Base-by-base conservation (phyloP, 208 protist species). In the Trypanosomatidae sp. region DNA sequence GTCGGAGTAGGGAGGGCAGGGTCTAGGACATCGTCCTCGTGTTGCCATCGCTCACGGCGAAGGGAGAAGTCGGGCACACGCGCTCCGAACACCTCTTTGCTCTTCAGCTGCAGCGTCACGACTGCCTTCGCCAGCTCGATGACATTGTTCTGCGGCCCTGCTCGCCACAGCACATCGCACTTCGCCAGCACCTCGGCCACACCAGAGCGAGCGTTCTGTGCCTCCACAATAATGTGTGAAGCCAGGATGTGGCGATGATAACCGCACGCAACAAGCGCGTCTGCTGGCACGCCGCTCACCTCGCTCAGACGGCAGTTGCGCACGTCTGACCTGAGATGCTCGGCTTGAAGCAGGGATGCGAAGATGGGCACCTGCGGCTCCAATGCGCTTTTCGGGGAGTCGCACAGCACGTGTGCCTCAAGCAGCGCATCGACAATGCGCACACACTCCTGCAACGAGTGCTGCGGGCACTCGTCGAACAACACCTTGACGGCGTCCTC, bases 31-130 rank as follows among this genome's bases (percentile, higher is more conserved):
- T 94, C 90, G 76, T 95, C 86, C 49, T 86, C 84, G 17, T 80
- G 83, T 2, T 72, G 76, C 81, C 87, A 91, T 13, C 71, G 82
- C 66, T 86, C 82, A 28, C 83, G 88, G 8, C 84, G 80, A 49
- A 92, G 82, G 36, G 88, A 80, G 72, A 95, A 93, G 70, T 97
- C 91, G 10, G 89, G 89, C 67, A 97, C 90, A 53, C 92, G 83
- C 62, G 83, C 77, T 19, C 88, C 90, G 82, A 93, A 93, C 58
- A 94, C 86, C 62, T 95, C 75, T 64, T 91, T 94, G 75, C 89
- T 94, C 58, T 90, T 91, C 44, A 85, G 68, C 74, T 95, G 89
- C 50, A 97, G 82, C 66, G 77, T 71, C 22, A 95, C 81, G 36
- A 92, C 85, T 17, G 81, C 75, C 62, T 86, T 89, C 9, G 89